Evolutionary conservation across 2,329 filamentous ascomycete genomes (phyloP).

Genomic region (Tolypocladium pustulatum): DNA sequence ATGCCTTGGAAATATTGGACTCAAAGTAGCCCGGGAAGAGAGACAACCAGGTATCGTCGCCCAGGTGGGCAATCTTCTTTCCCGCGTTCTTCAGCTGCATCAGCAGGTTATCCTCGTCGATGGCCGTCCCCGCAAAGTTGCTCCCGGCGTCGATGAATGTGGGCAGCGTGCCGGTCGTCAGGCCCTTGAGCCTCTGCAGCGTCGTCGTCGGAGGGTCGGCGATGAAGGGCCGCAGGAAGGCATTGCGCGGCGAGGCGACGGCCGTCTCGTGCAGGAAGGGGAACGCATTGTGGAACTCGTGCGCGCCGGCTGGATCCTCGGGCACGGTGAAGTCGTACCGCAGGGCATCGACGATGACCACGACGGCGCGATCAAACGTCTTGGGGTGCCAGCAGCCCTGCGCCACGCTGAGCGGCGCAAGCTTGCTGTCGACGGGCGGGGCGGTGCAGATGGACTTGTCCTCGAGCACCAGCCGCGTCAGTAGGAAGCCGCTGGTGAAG

Average conservation of each 20-base stretch:
- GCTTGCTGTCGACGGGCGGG: constrained; percentile 50
- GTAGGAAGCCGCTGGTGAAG: constrained; percentile 89
- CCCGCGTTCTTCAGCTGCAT: constrained; percentile 54
- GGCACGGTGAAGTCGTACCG: constrained; percentile 96
- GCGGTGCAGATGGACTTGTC: constrained; percentile 60
- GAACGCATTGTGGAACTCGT: constrained; percentile 72
- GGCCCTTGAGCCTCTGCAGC: constrained; percentile 79
- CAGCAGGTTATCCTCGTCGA: constrained; percentile 80
- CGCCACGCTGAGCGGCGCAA: constrained; percentile 31
- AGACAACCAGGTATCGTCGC: constrained; percentile 96
- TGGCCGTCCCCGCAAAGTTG: constrained; percentile 89
- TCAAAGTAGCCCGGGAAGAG: constrained; percentile 94
- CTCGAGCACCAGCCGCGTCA: constrained; percentile 73
- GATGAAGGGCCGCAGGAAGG: constrained; percentile 88
- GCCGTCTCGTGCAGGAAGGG: constrained; percentile 81
- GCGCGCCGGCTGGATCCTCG: constrained; percentile 29
- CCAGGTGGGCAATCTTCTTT: constrained; percentile 78
- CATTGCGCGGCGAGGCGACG: constrained; percentile 61
- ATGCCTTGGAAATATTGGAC: constrained; percentile 71
- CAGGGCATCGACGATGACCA: constrained; percentile 85
- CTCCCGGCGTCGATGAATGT: constrained; percentile 91
- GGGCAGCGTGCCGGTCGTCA: constrained; percentile 90
- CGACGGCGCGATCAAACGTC: constrained; percentile 81
- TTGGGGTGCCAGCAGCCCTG: constrained; percentile 93
- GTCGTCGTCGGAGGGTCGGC: constrained; percentile 94